Evolutionary conservation across 1,284 basidiomycete genomes (phyloP).

Genomic region (Fomitopsis palustris): DNA sequence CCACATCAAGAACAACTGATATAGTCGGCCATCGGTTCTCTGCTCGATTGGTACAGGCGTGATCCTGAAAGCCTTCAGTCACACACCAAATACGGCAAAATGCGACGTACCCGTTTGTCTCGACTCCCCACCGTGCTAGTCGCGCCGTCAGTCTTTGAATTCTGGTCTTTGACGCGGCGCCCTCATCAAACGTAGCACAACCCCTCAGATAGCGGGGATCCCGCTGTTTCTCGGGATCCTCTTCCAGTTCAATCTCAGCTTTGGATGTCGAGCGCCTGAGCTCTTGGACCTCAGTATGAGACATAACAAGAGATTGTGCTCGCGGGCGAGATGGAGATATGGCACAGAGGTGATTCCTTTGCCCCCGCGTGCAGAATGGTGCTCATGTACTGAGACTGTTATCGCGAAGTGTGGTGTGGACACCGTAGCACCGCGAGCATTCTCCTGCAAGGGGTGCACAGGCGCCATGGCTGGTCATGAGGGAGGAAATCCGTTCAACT

Average conservation of each 20-base stretch:
- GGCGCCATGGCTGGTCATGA: background rate
- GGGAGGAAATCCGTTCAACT: background rate
- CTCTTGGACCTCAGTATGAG: background rate
- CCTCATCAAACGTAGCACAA: slow-evolving; percentile 8
- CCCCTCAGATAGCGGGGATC: background rate
- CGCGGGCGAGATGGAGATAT: background rate
- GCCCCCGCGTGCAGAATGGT: background rate
- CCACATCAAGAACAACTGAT: slow-evolving; percentile 68
- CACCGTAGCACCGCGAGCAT: background rate
- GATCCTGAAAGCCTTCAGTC: slow-evolving; percentile 35
- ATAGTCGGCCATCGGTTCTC: slow-evolving; percentile 49
- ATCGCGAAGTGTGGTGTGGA: background rate
- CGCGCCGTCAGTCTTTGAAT: slow-evolving; percentile 13
- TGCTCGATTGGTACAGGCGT: slow-evolving; percentile 43
- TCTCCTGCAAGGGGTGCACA: background rate
- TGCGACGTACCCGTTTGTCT: slow-evolving; percentile 25
- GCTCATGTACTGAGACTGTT: background rate
- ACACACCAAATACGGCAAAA: background rate
- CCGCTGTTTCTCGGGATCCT: background rate
- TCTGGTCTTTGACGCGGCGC: slow-evolving; percentile 6
- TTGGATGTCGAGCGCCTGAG: background rate
- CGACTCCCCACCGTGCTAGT: slow-evolving; percentile 23
- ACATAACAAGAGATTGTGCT: background rate
- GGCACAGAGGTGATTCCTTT: background rate
- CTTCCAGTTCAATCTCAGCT: background rate